Base-by-base conservation (phyloP, 1,284 basidiomycete species). In the Trichosporon ovoides region DNA sequence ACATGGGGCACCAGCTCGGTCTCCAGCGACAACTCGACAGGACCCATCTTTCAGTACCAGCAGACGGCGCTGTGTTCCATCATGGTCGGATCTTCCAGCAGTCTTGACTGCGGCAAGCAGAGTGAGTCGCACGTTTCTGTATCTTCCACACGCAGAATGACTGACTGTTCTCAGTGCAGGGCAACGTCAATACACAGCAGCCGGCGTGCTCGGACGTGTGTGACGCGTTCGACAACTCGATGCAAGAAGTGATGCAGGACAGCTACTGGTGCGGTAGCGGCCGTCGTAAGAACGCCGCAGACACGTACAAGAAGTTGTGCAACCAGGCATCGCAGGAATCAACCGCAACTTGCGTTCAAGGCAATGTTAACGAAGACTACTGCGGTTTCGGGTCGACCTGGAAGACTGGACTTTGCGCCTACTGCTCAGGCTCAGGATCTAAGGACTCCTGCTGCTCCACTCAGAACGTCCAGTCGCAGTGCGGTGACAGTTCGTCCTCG, bases 301-400 rank as follows among this genome's bases (percentile, higher is more conserved):
- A 76, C 60, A 78, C 80, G 63, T 77, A 60, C 38, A 60, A 62
- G 1, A 68, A 69, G 51, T 79, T 78, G 64, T 76, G 75, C 28
- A 68, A 78, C 60, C 77, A 75, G 75, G 67, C 75, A 24, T 77
- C 78, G 7, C 28, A 31, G 9, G 72, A 75, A 56, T 68, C 77
- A 54, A 63, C 68, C 31, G 55, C 60, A 3, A 71, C 72, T 10
- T 81, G 80, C 62, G 71, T 80, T 20, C 33, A 57, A 7, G 80
- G 80, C 10, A 54, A 56, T 24, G 59, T 56, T 36, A 79, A 79
- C 62, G 80, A 81, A 61, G 68, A 65, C 19, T 78, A 77, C 68
- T 81, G 80, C 60, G 80, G 80, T 10, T 81, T 68, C 55, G 78
- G 75, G 2, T 67, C 63, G 10, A 72, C 69, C 7, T 48, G 43